phyloP scores from a whole-genome alignment of 352 stramenopile species.

The Phytophthora ramorum region DNA sequence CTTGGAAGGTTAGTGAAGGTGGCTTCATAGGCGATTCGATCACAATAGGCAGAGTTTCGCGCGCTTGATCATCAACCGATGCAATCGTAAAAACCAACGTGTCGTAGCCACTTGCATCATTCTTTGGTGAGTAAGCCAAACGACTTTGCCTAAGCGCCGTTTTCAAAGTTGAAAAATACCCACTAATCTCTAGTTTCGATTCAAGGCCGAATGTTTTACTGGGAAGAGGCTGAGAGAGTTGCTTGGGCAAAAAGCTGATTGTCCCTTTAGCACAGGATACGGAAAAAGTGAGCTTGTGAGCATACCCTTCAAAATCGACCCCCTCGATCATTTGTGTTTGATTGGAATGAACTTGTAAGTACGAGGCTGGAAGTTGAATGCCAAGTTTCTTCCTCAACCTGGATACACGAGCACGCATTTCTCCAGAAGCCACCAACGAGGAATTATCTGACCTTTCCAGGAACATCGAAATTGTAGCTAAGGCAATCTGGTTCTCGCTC shows the following conservation, averaged over 20 bases:
- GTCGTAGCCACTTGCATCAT: constrained; percentile 18
- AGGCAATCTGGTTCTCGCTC: background rate
- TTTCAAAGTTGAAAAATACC: constrained; percentile 13
- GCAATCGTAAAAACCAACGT: constrained; percentile 17
- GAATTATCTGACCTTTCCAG: constrained; percentile 13
- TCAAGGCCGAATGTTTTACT: background rate
- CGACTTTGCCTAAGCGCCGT: background rate
- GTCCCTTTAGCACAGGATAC: constrained; percentile 12
- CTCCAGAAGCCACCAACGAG: constrained; percentile 15
- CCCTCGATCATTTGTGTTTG: constrained; percentile 12
- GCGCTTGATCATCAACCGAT: constrained; percentile 15
- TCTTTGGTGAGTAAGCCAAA: constrained; percentile 21
- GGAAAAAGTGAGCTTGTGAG: constrained; percentile 14
- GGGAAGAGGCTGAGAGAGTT: background rate
- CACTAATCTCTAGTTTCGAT: constrained; percentile 11
- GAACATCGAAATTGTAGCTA: constrained; percentile 25
- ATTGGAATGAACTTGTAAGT: constrained; percentile 13
- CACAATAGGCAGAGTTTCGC: constrained; percentile 18
- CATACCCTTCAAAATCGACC: constrained; percentile 23
- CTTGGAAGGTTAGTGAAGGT: constrained; percentile 16
- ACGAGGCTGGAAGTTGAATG: constrained; percentile 26
- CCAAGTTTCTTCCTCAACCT: constrained; percentile 16
- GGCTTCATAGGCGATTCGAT: constrained; percentile 11
- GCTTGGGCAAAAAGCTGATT: constrained; percentile 13
- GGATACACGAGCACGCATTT: constrained; percentile 1